Evolutionary conservation across 495 filamentous ascomycete genomes (phyloP), one percentile per base, ranked within the genome.

Genomic region (Penicillium coffeae): DNA sequence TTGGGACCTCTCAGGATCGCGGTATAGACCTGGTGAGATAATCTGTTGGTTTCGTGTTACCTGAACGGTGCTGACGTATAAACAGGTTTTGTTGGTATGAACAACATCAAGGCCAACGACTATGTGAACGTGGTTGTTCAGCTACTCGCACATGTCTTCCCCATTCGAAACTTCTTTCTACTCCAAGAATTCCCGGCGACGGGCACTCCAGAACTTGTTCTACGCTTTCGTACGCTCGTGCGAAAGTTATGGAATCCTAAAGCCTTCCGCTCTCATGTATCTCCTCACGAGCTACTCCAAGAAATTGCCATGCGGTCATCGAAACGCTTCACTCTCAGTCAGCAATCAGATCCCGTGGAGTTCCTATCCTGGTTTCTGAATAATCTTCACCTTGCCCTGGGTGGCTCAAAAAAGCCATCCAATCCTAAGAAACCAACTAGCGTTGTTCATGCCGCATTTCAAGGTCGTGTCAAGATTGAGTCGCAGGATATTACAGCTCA

Each of bases 71-170:
- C 57, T 65, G 33, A 64, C 37, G 16, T 1, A 45, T 2, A 33
- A 20, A 13, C 63, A 74, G 85, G 93, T 3, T 99, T 95, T 63
- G 90, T 99, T 52, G 93, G 93, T 50, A 90, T 99, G 85, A 97
- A 99, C 74, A 96, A 99, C 66, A 97, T 99, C 75, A 99, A 99
- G 65, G 89, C 89, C 40, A 99, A 99, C 69, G 93, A 99, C 69
- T 99, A 97, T 68, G 77, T 97, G 55, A 99, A 99, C 61, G 92
- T 96, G 6, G 82, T 96, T 6, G 83, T 93, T n/a, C 94, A 99
- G 59, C 83, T 93, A 10, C 77, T 99, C 12, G 84, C 91, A 1
- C 93, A 99, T 69, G 88, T 96, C 18, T 68, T 83, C 4, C 93
- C 94, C 1, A 76, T 99, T 42, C 86, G 94, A 25, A 96, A 97